Evolutionary conservation across 2,329 filamentous ascomycete genomes (phyloP).

Genomic region (Clathrospora elynae): DNA sequence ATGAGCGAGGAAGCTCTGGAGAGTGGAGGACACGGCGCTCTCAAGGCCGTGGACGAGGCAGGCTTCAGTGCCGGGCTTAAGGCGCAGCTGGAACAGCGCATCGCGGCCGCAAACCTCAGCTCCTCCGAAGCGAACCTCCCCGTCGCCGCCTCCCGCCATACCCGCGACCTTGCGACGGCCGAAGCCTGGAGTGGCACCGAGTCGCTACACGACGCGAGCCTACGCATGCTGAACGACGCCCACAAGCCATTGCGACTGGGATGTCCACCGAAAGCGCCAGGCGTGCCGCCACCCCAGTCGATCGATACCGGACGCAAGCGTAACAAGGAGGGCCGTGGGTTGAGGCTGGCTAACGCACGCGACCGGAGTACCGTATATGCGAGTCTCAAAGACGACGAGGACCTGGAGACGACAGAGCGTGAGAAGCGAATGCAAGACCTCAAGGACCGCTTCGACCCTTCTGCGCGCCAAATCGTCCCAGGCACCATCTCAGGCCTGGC

Average conservation of each 20-base stretch:
- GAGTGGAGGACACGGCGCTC: conserved; percentile 59
- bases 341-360: conserved; percentile 61
- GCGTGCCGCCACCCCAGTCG: conserved; percentile 31
- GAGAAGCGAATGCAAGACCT: conserved; percentile 74
- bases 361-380: conserved; percentile 64
- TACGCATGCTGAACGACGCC: conserved; percentile 75
- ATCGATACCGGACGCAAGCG: conserved; percentile 47
- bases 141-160: conserved; percentile 68
- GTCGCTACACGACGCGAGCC: conserved; percentile 71
- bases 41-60: conserved; percentile 63
- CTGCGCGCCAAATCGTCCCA: conserved; percentile 74
- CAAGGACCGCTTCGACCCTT: conserved; percentile 78
- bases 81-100: conserved; percentile 62
- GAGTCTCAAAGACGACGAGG: conserved; percentile 56
- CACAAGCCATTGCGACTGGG: conserved; percentile 57
- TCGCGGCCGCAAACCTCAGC: conserved; percentile 61
- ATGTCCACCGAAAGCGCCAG: conserved; percentile 24
- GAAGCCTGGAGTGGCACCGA: conserved; percentile 81
- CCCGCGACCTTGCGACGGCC: conserved; percentile 69
- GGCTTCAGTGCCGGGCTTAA: conserved; percentile 68
- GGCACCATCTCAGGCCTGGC: conserved; percentile 77
- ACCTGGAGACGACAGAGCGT: conserved; percentile 71
- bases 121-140: conserved; percentile 61
- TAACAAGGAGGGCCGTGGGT: conserved; percentile 42
- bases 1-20: conserved; percentile 66